Evolutionary conservation across 805 yeast genomes (phyloP), one percentile per base, ranked within the genome.

Genomic region (Ogataea siamensis): DNA sequence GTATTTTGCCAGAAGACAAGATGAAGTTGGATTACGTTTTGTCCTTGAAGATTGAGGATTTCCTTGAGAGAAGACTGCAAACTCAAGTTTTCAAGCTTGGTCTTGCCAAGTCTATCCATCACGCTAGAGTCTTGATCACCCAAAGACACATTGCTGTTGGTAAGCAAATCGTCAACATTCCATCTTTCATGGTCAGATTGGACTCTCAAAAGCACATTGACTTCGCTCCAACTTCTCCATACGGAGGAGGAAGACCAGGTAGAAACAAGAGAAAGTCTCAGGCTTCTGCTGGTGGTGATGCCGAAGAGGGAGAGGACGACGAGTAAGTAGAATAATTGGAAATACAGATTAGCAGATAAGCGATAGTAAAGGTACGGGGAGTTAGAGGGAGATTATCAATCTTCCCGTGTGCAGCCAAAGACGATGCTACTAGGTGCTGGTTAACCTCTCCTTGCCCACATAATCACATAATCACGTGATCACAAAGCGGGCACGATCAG

Each of bases 241-340:
- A 87, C 89, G 99, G 99, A 74, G 99, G 99, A 78, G 99, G 96
- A 63, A 91, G 99, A 80, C 94, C 99, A 62, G 99, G 99, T 73
- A 93, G 99, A 83, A 95, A 87, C 67, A 94, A 93, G 83, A 87
- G 98, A 84, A 87, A 79, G 74, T 80, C 84, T 81, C 79, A 72
- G 66, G 73, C 67, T 63, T 74, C 77, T 71, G 75, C 70, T 57
- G 73, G 66, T 54, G 83, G 69, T 53, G 89, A 71, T 54, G 91
- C 72, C 62, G 87, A 73, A 58, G 96, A 75, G 40, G 66, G 60
- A 30, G 50, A 46, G 40, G 66, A 46, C 42, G 50, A 46, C 41
- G 63, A 85, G 73, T 82, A 80, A 77, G 40, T 51, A 40, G 41
- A 42, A 42, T 36, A 40, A 25, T 33, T 29, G 28, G 36, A 39